A percentile compares a stretch with the other conserved stretches of the same genome.
phyloP scores from a whole-genome alignment of 2,329 filamentous ascomycete genomes.

The Hyphodiscus sp. region DNA sequence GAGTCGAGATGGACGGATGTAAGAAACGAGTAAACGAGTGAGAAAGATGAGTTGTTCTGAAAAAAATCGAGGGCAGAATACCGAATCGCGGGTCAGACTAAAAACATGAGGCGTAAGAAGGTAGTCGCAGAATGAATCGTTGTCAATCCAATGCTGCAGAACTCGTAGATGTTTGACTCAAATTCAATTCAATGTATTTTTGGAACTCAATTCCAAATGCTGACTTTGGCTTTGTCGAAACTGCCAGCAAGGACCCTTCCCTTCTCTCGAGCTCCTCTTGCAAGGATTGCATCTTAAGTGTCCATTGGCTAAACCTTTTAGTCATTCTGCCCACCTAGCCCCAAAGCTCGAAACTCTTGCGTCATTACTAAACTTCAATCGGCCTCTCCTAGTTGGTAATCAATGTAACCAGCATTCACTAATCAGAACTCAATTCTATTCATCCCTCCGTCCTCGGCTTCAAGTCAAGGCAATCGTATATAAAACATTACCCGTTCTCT shows the following conservation, averaged over 20 bases:
- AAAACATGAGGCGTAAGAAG: background rate
- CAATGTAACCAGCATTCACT: background rate
- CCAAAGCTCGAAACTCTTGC: background rate
- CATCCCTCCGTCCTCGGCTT: background rate
- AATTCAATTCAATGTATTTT: background rate
- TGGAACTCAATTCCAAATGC: conserved; percentile 11
- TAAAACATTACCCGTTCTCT: conserved; percentile 2
- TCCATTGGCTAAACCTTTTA: background rate
- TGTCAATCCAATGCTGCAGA: background rate
- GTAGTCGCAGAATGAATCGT: background rate
- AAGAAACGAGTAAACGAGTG: background rate
- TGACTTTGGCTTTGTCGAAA: background rate
- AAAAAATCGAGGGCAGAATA: background rate
- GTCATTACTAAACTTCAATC: background rate
- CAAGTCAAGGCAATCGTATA: background rate
- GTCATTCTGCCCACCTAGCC: no score
- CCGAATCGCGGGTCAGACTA: background rate
- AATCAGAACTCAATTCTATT: background rate
- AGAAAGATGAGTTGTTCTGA: background rate
- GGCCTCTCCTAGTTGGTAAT: no score
- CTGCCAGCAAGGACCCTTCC: background rate
- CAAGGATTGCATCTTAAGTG: background rate
- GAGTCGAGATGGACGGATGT: conserved; percentile 1
- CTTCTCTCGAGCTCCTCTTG: background rate
- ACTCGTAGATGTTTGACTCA: background rate